Evolutionary conservation across 495 filamentous ascomycete genomes (phyloP), one percentile per base, ranked within the genome.

Genomic region (Sporormia fimetaria): DNA sequence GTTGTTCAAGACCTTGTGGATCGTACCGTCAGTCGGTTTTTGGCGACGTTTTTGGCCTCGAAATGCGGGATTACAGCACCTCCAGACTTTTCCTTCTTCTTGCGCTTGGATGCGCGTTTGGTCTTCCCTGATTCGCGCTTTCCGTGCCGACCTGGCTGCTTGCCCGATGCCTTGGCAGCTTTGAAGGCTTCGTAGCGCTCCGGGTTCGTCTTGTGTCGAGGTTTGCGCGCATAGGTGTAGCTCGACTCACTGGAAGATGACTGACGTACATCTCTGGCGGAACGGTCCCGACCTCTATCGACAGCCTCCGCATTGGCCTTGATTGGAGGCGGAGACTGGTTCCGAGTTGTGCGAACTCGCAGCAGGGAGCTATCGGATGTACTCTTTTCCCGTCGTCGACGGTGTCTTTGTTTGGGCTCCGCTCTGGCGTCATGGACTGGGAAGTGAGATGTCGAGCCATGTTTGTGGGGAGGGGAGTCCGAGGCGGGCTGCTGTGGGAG

Each of bases 31-130:
- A 61, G 33, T 25, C 81, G 71, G 6, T 72, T 65, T 30, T 65
- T 66, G 12, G 68, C 58, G 15, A 87, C 73, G 51, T 78, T 79
- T 20, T 74, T 62, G 28, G 78, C 78, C 11, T 67, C 63, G 47
- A 84, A 87, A 18, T 68, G 66, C 32, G 74, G 66, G 53, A 79
- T 72, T 8, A 82, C 60, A 17, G 69, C 66, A 44, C 61, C 61
- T 21, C 71, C 64, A 31, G 27, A 49, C 33, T 60, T 60, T 34
- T 51, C 60, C 52, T 55, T 60, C 17, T 40, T 57, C 48, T 28
- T 56, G 40, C 43, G 60, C 60, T 45, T 47, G 21, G 48, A 37
- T 51, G 61, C 65, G 32, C 47, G 43, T 40, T 62, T 56, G 29
- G 38, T 40, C 33, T 53, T 62, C 17, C 26, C 44, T 47, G 38